These are phyloP conservation scores for Macrophomina tecta DNA, from an alignment of 2,329 filamentous ascomycete genomes.

Conservation along the genomic window DNA sequence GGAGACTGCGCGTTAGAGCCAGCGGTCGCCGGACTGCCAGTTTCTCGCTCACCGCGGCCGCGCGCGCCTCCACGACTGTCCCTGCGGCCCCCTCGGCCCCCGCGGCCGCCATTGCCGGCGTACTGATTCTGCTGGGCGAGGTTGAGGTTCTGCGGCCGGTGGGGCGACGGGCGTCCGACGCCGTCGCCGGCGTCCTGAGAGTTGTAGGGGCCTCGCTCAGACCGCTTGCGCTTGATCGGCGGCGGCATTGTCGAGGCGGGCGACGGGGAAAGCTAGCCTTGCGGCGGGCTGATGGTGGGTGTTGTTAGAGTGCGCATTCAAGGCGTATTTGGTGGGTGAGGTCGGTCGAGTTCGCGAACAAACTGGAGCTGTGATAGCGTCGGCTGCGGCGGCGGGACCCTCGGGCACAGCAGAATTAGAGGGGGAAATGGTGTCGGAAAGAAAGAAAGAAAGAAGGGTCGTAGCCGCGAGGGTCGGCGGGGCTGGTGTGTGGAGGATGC, in stretches of 20 bases:
- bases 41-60: slow-evolving; percentile 27
- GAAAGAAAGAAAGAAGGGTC: slow-evolving; percentile 24
- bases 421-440: slow-evolving; percentile 37
- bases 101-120: slow-evolving; percentile 22
- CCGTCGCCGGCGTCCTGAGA: slow-evolving; percentile 48
- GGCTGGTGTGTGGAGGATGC: slow-evolving; percentile 11
- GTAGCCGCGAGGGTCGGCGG: slow-evolving; percentile 25
- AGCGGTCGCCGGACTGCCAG: slow-evolving; percentile 17
- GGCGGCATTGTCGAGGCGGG: slow-evolving; percentile 54
- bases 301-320: slow-evolving; percentile 23
- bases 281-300: slow-evolving; percentile 22
- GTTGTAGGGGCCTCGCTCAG: slow-evolving; percentile 45
- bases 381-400: slow-evolving; percentile 7
- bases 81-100: slow-evolving; percentile 31
- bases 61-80: slow-evolving; percentile 40
- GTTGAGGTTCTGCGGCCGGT: slow-evolving; percentile 56
- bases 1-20: slow-evolving; percentile 27
- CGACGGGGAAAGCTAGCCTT: slow-evolving; percentile 19
- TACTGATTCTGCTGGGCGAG: slow-evolving; percentile 60
- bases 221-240: slow-evolving; percentile 63
- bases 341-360: slow-evolving; percentile 20
- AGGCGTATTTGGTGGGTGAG: slow-evolving; percentile 4
- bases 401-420: slow-evolving; percentile 32
- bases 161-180: slow-evolving; percentile 54
- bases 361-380: slow-evolving; percentile 20